phyloP scores from a whole-genome alignment of 2,329 filamentous ascomycete genomes.

The Rhynchosporium secalis region DNA sequence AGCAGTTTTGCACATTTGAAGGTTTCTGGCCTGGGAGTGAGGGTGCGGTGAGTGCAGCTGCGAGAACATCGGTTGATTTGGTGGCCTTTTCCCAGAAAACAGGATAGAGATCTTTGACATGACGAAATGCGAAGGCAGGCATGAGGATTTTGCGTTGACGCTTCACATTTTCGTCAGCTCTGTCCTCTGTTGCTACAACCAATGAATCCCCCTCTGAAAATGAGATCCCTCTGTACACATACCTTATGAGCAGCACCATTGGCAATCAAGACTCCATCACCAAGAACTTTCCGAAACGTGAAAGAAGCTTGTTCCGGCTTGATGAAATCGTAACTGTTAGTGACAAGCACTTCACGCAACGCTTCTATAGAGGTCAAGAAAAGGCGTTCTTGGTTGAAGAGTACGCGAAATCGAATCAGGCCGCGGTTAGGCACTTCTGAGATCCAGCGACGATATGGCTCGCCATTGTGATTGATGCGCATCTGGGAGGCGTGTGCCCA shows the following conservation, averaged over 20 bases:
- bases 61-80: background rate
- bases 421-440: constrained; percentile 57
- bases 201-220: background rate
- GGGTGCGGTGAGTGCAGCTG: background rate
- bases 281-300: constrained; percentile 61
- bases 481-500: constrained; percentile 10
- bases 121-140: constrained; percentile 82
- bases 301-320: constrained; percentile 51
- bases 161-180: no score
- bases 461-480: background rate
- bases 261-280: constrained; percentile 71
- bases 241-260: constrained; percentile 86
- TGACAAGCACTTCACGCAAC: constrained; percentile 66
- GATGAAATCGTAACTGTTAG: constrained; percentile 68
- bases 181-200: background rate
- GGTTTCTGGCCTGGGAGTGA: background rate
- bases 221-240: background rate
- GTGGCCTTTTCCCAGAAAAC: constrained; percentile 64
- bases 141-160: constrained; percentile 71
- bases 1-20: background rate
- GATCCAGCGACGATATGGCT: constrained; percentile 1
- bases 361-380: constrained; percentile 61
- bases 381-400: constrained; percentile 64
- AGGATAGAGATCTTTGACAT: constrained; percentile 81
- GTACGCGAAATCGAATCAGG: constrained; percentile 63